Base-by-base conservation (phyloP, 164 flowering plant genomes). In the Dillenia suffruticosa region DNA sequence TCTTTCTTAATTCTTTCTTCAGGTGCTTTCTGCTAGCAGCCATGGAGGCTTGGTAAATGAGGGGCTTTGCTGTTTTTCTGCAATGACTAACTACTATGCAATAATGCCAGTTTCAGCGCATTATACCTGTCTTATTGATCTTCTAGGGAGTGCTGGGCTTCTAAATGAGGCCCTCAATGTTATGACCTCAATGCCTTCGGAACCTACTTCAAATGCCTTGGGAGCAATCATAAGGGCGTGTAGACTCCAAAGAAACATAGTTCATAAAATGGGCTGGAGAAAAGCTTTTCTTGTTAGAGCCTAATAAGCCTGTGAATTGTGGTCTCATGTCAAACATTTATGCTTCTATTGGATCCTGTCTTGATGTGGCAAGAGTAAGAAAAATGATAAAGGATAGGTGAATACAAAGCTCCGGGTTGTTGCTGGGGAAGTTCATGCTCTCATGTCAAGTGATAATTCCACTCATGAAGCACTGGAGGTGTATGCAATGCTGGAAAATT, bases 1-100 rank as follows among this genome's bases (percentile, higher is more conserved):
- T 63, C 69, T n/a, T n/a, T n/a, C n/a, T n/a, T n/a, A n/a, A n/a
- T n/a, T 83, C 44, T 85, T 83, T 71, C 71, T 86, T 47, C 81
- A 70, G 22, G 76, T 82, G 67, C 87, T 89, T 43, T 82, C 90
- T 64, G 90, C 93, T 10, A 85, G 93, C 64, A 74, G 82, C 74
- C 90, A 83, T 70, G 82, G 82, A 0, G 92, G 91, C 9, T 60
- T 82, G 11, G 76, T 84, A 15, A 49, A 15, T 13, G 75, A 74
- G 19, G 97, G 92, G 43, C 72, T 84, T 56, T 71, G 64, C 22
- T 85, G 76, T 71, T 82, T 91, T 49, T 54, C 61, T 19, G 53
- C 72, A 43, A 85, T 91, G 93, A 79, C 51, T 12, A 65, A 52
- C 10, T 65, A 52, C 15, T 76, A 82, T 55, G 64, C 70, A 17